Percentiles rank a stretch among this genome's conserved stretches.
phyloP scores from a whole-genome alignment of 2,329 filamentous ascomycete genomes.

The Monilinia laxa region DNA sequence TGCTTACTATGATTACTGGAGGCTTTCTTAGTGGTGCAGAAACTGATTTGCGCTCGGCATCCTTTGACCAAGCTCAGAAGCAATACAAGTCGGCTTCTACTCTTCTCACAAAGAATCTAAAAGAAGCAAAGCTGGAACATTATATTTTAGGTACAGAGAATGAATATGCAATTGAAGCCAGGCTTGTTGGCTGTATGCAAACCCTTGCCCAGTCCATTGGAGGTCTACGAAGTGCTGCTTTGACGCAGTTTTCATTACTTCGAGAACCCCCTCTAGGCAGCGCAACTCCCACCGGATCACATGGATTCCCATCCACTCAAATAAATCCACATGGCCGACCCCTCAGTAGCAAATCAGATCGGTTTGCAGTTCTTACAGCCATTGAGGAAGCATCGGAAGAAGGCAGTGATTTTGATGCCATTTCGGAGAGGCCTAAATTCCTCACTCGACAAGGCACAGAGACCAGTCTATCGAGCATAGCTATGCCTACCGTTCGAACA shows the following conservation, averaged over 20 bases:
- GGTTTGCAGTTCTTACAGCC: conserved; percentile 52
- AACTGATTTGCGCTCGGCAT: conserved; percentile 66
- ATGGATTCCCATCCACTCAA: conserved; percentile 1
- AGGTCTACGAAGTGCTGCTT: conserved; percentile 83
- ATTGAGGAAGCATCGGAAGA: conserved; percentile 65
- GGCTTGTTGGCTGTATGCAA: conserved; percentile 80
- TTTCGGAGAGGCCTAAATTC: conserved; percentile 18
- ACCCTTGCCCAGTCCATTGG: conserved; percentile 84
- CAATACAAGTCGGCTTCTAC: conserved; percentile 67
- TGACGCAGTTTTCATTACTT: conserved; percentile 83
- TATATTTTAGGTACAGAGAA: conserved; percentile 77
- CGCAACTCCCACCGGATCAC: conserved; percentile 26
- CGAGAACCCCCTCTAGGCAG: conserved; percentile 51
- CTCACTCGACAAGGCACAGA: conserved; percentile 28
- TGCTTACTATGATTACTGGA: conserved; percentile 76
- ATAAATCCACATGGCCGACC: conserved; percentile 24
- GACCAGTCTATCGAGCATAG: conserved; percentile 33
- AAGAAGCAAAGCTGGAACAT: conserved; percentile 87
- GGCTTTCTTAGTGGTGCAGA: conserved; percentile 83
- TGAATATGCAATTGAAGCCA: conserved; percentile 75
- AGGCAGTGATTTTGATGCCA: conserved; percentile 49
- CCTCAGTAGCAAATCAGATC: conserved; percentile 47
- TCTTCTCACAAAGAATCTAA: conserved; percentile 72
- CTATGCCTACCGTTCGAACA: conserved; percentile 49
- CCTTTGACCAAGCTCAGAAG: conserved; percentile 61